Conservation (phyloP, 306 rosid genomes). For the Arachis stenosperma region DNA sequence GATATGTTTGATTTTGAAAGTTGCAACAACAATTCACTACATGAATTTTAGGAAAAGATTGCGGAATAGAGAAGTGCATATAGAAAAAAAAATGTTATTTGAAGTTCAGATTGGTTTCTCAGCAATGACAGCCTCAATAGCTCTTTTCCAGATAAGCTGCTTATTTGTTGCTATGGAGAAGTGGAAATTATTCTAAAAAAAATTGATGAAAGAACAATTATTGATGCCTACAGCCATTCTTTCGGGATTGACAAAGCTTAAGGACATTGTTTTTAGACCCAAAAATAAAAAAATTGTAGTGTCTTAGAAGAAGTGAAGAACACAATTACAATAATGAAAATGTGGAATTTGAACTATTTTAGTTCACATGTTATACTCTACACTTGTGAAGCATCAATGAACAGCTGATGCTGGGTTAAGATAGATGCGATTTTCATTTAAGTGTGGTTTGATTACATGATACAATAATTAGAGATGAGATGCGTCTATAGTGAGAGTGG, state of each 20-base stretch:
- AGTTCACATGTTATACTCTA: constrained; percentile 29
- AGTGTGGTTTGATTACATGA: not conserved
- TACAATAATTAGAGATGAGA: not conserved
- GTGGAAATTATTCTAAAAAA: not conserved
- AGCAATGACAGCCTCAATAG: not conserved
- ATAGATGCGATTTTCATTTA: not conserved
- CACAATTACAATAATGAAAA: constrained; percentile 9
- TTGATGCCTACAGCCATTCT: not conserved
- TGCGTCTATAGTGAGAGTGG: not conserved
- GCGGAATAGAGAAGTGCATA: not conserved
- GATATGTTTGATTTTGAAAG: constrained; percentile 14
- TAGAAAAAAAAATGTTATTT: not conserved
- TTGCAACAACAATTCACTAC: not conserved
- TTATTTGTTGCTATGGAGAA: constrained; percentile 5
- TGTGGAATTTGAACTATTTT: constrained; percentile 1
- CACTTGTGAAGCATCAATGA: constrained; percentile 14
- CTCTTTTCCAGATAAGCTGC: not conserved
- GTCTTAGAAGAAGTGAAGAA: not conserved
- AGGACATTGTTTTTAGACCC: not conserved
- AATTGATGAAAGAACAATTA: constrained; percentile 23
- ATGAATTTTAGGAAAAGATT: not conserved
- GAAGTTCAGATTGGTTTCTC: constrained; percentile 10
- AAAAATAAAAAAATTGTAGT: not conserved
- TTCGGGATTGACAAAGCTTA: not conserved
- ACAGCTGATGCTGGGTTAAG: constrained; percentile 4